phyloP scores from a whole-genome alignment of 768 basidiomycete genomes.

The Podaxis sp. region DNA sequence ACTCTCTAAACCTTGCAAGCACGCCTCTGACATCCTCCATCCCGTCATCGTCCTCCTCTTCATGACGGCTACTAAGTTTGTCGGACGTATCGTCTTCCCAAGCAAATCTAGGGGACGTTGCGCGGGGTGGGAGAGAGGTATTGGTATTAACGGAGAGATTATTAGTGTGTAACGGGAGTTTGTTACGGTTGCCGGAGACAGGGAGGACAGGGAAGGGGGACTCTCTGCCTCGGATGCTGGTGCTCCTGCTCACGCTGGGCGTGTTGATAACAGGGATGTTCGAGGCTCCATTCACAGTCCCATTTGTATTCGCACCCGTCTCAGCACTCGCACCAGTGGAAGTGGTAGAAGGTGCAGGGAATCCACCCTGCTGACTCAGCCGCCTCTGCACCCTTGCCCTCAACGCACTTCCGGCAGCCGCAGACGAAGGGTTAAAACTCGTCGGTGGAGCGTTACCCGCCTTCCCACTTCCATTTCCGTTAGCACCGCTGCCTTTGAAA shows the following conservation, averaged over 20 bases:
- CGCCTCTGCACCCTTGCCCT: slow-evolving; percentile 13
- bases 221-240: slow-evolving; percentile 40
- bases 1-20: slow-evolving; percentile 16
- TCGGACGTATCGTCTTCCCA: not conserved
- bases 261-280: not conserved
- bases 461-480: not conserved
- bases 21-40: slow-evolving; percentile 16
- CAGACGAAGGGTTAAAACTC: slow-evolving; percentile 6
- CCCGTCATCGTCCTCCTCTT: slow-evolving; percentile 1
- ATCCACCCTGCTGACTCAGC: slow-evolving; percentile 5
- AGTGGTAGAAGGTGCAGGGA: not conserved
- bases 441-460: not conserved
- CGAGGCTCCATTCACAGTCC: not conserved
- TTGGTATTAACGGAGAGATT: not conserved
- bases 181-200: not conserved
- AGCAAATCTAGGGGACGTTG: not conserved
- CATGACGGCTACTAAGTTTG: not conserved
- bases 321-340: not conserved
- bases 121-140: not conserved
- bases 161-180: not conserved
- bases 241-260: not conserved
- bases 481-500: not conserved
- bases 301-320: not conserved
- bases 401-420: slow-evolving; percentile 9
- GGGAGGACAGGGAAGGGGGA: slow-evolving; percentile 51